Evolutionary conservation across 1,284 basidiomycete species (phyloP).

Genomic region (Gymnopus androsaceus): DNA sequence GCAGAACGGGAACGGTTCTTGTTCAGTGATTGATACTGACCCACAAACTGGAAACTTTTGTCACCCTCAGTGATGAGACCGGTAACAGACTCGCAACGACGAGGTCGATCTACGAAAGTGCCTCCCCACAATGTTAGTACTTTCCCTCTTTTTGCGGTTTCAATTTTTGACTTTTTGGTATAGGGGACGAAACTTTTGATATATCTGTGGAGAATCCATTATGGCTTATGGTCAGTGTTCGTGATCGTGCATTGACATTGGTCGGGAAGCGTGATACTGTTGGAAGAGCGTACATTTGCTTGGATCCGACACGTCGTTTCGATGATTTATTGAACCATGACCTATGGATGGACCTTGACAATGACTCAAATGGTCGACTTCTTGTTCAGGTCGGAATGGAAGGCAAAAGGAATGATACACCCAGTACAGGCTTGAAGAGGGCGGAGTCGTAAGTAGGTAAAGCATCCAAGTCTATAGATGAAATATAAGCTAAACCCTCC

Average conservation of each 20-base stretch:
- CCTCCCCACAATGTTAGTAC: slow-evolving; percentile 83
- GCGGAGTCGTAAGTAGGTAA: too few relatives aligned
- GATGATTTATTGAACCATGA: slow-evolving; percentile 91
- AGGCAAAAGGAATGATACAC: slow-evolving; percentile 97
- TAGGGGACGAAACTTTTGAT: slow-evolving; percentile 97
- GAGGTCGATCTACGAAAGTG: slow-evolving; percentile 90
- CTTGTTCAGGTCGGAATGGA: slow-evolving; percentile 95
- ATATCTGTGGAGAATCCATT: slow-evolving; percentile 86
- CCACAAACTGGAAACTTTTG: slow-evolving; percentile 84
- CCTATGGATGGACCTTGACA: slow-evolving; percentile 90
- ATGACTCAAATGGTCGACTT: slow-evolving; percentile 84
- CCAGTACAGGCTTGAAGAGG: slow-evolving; percentile 95
- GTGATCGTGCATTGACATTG: slow-evolving; percentile 86
- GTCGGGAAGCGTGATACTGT: slow-evolving; percentile 91
- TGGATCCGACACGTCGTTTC: slow-evolving; percentile 89
- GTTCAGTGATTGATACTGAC: slow-evolving; percentile 86
- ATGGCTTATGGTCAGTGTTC: slow-evolving; percentile 96
- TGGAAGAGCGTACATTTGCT: slow-evolving; percentile 88
- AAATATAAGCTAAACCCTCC: too few relatives aligned
- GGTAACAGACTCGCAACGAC: slow-evolving; percentile 94
- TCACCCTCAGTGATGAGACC: slow-evolving; percentile 91
- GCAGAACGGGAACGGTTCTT: slow-evolving; percentile 69
- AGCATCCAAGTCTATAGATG: too few relatives aligned
- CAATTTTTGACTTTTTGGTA: slow-evolving; percentile 6
- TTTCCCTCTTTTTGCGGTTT: not conserved